A percentile compares a stretch with the other conserved stretches of the same genome.
phyloP scores from a whole-genome alignment of 2,329 filamentous ascomycete genomes.

The Lachnellula subtilissima region DNA sequence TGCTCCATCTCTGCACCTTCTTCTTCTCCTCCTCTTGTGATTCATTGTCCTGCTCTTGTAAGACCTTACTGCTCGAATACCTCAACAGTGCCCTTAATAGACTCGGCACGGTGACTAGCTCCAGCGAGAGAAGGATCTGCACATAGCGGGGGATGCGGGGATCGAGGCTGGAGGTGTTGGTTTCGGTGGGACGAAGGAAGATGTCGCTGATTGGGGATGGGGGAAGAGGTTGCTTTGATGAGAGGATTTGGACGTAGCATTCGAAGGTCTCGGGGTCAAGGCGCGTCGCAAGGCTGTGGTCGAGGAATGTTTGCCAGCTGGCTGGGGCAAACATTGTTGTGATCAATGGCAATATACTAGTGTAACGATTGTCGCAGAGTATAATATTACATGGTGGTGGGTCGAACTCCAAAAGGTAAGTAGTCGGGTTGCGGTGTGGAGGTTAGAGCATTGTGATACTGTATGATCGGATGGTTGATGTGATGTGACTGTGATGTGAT shows the following conservation, averaged over 20 bases:
- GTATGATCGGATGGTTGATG: background rate
- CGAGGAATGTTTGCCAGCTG: constrained; percentile 38
- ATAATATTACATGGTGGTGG: no score
- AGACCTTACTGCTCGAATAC: constrained; percentile 38
- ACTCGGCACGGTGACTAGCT: constrained; percentile 49
- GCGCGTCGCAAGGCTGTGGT: constrained; percentile 45
- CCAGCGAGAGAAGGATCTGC: constrained; percentile 47
- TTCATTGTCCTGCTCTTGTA: constrained; percentile 14
- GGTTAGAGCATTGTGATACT: background rate
- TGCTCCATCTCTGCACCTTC: constrained; percentile 43
- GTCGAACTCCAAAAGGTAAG: no score
- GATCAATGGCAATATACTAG: no score
- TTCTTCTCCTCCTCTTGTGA: background rate
- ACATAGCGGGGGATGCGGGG: constrained; percentile 57
- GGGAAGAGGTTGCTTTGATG: constrained; percentile 47
- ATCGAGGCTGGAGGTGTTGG: constrained; percentile 46
- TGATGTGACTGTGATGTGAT: background rate
- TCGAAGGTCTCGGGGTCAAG: constrained; percentile 51
- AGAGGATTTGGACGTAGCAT: constrained; percentile 45
- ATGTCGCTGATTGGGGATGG: constrained; percentile 51
- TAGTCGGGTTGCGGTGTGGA: no score
- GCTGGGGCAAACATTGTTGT: constrained; percentile 8
- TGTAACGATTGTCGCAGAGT: no score
- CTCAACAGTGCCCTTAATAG: constrained; percentile 52
- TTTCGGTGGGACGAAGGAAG: constrained; percentile 50